Conservation (phyloP, 2,329 filamentous ascomycete species). For the Gnomoniopsis smithogilvyi region DNA sequence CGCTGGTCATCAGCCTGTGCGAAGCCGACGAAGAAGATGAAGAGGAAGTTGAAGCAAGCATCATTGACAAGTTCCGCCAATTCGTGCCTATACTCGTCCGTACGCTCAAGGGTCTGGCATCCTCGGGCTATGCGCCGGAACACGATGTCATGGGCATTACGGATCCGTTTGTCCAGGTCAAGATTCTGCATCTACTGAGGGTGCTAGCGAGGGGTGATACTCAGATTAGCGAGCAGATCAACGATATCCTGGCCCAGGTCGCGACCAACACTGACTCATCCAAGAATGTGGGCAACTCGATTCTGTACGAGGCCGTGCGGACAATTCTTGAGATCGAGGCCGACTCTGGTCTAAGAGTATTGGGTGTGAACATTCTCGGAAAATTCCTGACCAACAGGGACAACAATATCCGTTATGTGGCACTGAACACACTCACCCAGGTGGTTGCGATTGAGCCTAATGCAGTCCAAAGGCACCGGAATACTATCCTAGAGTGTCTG, state of each 20-base stretch:
- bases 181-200: slow-evolving; percentile 82
- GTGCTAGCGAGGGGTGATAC: slow-evolving; percentile 84
- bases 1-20: slow-evolving; percentile 86
- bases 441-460: slow-evolving; percentile 98
- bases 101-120: slow-evolving; percentile 86
- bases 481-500: slow-evolving; percentile 94
- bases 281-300: slow-evolving; percentile 98
- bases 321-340: slow-evolving; percentile 98
- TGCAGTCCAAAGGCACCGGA: slow-evolving; percentile 92
- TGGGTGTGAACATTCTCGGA: slow-evolving; percentile 96
- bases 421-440: slow-evolving; percentile 94
- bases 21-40: slow-evolving; percentile 72
- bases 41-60: slow-evolving; percentile 83
- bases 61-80: slow-evolving; percentile 87
- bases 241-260: slow-evolving; percentile 95
- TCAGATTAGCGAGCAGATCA: slow-evolving; percentile 92
- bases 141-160: slow-evolving; percentile 98
- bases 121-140: slow-evolving; percentile 94
- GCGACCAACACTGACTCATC: slow-evolving; percentile 97
- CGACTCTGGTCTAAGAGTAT: slow-evolving; percentile 87
- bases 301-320: slow-evolving; percentile 93
- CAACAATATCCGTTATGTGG: slow-evolving; percentile 98
- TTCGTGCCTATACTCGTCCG: slow-evolving; percentile 83
- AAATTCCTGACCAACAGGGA: slow-evolving; percentile 98
- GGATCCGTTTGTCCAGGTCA: slow-evolving; percentile 96